phyloP scores from a whole-genome alignment of 1,284 basidiomycete genomes.

The Schizopora paradoxa region DNA sequence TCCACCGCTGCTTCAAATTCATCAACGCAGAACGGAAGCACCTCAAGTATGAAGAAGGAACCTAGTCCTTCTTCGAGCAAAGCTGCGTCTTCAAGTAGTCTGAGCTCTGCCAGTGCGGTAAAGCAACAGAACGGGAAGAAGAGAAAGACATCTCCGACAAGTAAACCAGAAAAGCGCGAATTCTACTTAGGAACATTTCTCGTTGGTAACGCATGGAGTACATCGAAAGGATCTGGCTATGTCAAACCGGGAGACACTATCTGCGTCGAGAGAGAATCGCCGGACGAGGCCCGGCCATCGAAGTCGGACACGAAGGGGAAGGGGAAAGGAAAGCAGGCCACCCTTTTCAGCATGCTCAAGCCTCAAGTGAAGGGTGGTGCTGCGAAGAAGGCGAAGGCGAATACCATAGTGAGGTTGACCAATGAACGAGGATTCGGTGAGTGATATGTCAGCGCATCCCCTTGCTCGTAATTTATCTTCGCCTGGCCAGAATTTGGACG shows the following conservation, averaged over 20 bases:
- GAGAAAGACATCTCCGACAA: not conserved
- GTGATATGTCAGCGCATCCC: conserved; percentile 21
- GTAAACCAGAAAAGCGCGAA: not conserved
- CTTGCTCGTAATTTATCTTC: conserved; percentile 14
- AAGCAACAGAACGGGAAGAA: conserved; percentile 6
- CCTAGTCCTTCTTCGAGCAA: no score
- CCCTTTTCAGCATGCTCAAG: conserved; percentile 62
- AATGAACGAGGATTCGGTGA: conserved; percentile 63
- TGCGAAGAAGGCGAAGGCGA: conserved; percentile 47
- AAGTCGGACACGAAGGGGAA: conserved; percentile 30
- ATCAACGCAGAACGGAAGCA: no score
- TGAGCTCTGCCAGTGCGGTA: not conserved
- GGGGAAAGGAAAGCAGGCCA: conserved; percentile 53
- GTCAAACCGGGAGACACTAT: conserved; percentile 60
- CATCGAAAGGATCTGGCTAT: conserved; percentile 67
- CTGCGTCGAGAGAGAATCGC: conserved; percentile 49
- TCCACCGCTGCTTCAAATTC: no score
- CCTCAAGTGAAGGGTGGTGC: conserved; percentile 38
- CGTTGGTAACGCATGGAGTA: conserved; percentile 77
- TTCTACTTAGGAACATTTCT: conserved; percentile 63
- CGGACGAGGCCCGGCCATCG: conserved; percentile 31
- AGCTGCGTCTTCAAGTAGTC: conserved; percentile 2
- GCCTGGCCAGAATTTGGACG: conserved; percentile 65
- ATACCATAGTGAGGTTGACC: conserved; percentile 63
- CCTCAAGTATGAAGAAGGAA: no score